phyloP scores from a whole-genome alignment of 306 rosid species.

The Acacia acuminata region DNA sequence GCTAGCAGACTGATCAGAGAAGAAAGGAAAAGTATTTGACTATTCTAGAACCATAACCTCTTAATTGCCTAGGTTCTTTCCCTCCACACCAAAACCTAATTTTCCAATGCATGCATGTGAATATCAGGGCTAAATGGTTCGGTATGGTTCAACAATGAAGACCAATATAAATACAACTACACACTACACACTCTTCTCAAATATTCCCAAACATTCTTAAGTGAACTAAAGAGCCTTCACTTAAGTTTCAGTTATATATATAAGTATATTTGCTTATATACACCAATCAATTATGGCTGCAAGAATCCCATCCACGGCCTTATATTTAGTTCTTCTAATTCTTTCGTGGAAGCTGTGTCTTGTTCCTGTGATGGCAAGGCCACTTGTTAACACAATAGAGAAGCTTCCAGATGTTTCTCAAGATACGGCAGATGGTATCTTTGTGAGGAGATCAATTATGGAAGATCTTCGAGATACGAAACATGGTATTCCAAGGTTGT shows the following conservation, averaged over 20 bases:
- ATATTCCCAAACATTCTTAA: not conserved
- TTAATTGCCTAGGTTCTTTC: not conserved
- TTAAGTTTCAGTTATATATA: not conserved
- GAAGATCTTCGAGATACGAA: not conserved
- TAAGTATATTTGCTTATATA: not conserved
- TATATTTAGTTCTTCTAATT: conserved; percentile 5
- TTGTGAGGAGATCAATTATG: not conserved
- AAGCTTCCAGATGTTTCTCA: not conserved
- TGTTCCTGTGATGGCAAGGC: conserved; percentile 24
- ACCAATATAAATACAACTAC: conserved; percentile 26
- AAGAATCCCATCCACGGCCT: conserved; percentile 17
- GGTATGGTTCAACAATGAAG: not conserved
- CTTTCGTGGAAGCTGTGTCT: conserved; percentile 2
- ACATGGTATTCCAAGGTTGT: not conserved
- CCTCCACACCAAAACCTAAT: not conserved
- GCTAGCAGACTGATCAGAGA: not conserved
- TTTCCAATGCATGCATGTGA: not conserved
- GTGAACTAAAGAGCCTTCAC: not conserved
- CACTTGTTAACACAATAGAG: not conserved
- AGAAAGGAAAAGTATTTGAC: not conserved
- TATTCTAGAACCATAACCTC: not conserved
- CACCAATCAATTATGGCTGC: not conserved
- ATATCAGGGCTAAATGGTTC: not conserved
- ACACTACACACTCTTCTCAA: not conserved
- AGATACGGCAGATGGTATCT: not conserved